A percentile compares a stretch with the other conserved stretches of the same genome.
Conservation (phyloP, 768 basidiomycete genomes). For the Leccinum arenicola region DNA sequence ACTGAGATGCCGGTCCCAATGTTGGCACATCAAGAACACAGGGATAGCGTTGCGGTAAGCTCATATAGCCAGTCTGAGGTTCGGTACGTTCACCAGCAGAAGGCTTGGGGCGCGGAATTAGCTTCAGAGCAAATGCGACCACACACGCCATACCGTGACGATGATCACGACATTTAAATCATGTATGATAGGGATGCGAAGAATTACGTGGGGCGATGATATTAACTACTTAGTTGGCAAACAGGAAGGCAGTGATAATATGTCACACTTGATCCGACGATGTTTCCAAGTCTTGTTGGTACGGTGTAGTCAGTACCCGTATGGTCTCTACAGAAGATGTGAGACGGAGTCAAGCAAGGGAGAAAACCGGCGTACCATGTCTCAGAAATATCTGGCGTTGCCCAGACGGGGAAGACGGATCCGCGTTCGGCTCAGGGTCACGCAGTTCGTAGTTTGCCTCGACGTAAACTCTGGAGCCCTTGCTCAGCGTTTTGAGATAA, state of each 20-base stretch:
- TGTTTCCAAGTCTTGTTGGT: constrained; percentile 19
- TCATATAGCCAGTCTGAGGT: constrained; percentile 24
- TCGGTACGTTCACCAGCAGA: constrained; percentile 27
- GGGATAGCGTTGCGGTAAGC: constrained; percentile 31
- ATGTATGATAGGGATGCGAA: constrained; percentile 18
- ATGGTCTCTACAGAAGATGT: constrained; percentile 45
- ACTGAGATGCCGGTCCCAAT: constrained; percentile 31
- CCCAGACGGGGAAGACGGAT: constrained; percentile 62
- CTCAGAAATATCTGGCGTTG: constrained; percentile 82
- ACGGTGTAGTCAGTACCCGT: constrained; percentile 42
- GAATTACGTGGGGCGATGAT: neutral
- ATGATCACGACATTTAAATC: constrained; percentile 35
- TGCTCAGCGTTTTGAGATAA: constrained; percentile 61
- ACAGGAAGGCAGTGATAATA: neutral
- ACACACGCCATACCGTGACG: constrained; percentile 35
- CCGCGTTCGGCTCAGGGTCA: constrained; percentile 65
- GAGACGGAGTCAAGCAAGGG: neutral
- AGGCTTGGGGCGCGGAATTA: constrained; percentile 36
- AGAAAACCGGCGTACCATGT: constrained; percentile 53
- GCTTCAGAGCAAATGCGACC: constrained; percentile 36
- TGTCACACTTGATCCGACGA: constrained; percentile 21
- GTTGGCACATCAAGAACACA: constrained; percentile 27
- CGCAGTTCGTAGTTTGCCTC: constrained; percentile 77
- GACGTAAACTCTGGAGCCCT: constrained; percentile 76
- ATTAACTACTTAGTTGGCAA: constrained; percentile 3